Base-by-base conservation (phyloP, 2,329 filamentous ascomycete genomes). In the Rhynchosporium secalis region DNA sequence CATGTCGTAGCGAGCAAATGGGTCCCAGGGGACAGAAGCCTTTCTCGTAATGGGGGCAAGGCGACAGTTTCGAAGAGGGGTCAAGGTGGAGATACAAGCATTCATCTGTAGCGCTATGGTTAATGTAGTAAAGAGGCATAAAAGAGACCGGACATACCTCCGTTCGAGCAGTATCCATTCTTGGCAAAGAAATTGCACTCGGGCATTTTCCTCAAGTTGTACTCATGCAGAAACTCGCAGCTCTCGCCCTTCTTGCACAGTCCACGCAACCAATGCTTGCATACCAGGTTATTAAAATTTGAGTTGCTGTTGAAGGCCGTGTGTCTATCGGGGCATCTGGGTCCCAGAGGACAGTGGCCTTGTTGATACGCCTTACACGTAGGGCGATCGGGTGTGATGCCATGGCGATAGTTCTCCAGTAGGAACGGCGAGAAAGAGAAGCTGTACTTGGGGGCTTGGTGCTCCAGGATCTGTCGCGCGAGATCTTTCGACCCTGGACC, bases 191-290 rank as follows among this genome's bases (percentile, higher is more conserved):
- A 96, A 73, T 96, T 96, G 79, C 95, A 99, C 79, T 98, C 95
- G 66, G 95, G 93, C 92, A 98, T 98, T 77, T 95, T 93, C 67
- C 95, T 88, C 70, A 99, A 84, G 78, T 99, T 98, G 81, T 97
- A 99, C 78, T 98, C 95, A 82, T 99, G 95, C 55, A 98, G 82
- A 73, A 98, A 99, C 80, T 99, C 95, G 86, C 95, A 99, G 69
- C 87, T 86, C 74, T 97, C 89, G 72, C 94, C 95, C 78, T 98
- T 98, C 75, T 99, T 99, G 82, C 95, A 99, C 26, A 99, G 86
- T 0, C 93, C 94, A 68, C 96, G 91, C 73, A 98, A 87, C 88
- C 95, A 98, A 82, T 98, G 95, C 80, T 99, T 99, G 86, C 95
- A 99, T 65, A 99, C 94, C 15, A 98, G 86, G 73, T 85, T 90